A percentile compares a stretch with the other conserved stretches of the same genome.
These are phyloP conservation scores for Rhizophlyctis rosea DNA, from an alignment of 192 early-diverging fungal species.

Conservation along the genomic window DNA sequence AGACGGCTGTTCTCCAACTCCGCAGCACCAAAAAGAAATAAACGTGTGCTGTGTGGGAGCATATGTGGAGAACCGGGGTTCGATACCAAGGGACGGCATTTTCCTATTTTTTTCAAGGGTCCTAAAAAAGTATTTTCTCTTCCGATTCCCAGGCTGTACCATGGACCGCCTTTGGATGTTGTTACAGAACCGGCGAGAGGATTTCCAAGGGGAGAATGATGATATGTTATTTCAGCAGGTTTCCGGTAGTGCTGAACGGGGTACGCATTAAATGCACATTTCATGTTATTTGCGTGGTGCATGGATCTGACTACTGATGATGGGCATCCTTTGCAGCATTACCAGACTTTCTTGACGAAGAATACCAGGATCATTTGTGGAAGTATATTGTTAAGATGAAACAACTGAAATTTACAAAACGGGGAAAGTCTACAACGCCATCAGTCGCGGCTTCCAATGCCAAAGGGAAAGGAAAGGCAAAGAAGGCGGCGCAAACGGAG, in stretches of 20 bases:
- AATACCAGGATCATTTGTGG: constrained; percentile 17
- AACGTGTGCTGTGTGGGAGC: background rate
- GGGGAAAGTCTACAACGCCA: no score
- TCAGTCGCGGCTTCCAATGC: no score
- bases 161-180: constrained; percentile 31
- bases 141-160: constrained; percentile 30
- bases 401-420: constrained; percentile 3
- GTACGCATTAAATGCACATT: background rate
- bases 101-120: background rate
- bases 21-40: constrained; percentile 15
- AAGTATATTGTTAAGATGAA: background rate
- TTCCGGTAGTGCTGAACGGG: no score
- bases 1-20: constrained; percentile 17
- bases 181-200: constrained; percentile 35
- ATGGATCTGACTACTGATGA: background rate
- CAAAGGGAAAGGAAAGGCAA: background rate
- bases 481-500: background rate
- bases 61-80: background rate
- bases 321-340: constrained; percentile 4
- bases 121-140: background rate
- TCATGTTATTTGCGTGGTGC: background rate
- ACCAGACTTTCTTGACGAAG: constrained; percentile 3
- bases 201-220: background rate
- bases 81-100: background rate
- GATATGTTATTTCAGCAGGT: no score